Evolutionary conservation across 208 protist species (phyloP).

Genomic region (Balamuthia mandrillaris): DNA sequence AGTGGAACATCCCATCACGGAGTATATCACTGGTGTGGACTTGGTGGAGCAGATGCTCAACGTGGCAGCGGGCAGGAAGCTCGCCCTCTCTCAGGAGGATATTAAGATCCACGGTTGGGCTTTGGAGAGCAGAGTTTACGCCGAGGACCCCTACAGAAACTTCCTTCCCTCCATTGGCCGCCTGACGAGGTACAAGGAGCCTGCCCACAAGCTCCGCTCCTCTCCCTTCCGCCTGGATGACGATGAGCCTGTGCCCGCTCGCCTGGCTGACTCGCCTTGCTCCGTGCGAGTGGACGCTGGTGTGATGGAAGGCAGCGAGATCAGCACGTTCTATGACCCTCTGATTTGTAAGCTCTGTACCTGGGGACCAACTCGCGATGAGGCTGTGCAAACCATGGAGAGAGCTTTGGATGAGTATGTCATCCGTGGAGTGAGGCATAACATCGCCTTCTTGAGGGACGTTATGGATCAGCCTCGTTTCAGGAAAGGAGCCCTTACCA

Average conservation of each 20-base stretch:
- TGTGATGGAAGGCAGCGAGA: conserved; percentile 75
- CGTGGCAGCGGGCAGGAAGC: conserved; percentile 70
- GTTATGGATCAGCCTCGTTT: conserved; percentile 73
- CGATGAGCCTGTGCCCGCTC: background rate
- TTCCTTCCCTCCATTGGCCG: conserved; percentile 74
- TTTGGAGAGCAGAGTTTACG: conserved; percentile 72
- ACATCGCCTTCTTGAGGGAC: conserved; percentile 78
- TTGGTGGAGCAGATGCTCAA: conserved; percentile 75
- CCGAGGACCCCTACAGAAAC: conserved; percentile 70
- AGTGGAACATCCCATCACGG: conserved; percentile 82
- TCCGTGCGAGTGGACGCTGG: conserved; percentile 71
- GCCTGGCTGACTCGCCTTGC: background rate
- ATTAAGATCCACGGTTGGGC: conserved; percentile 71
- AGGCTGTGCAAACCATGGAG: conserved; percentile 60
- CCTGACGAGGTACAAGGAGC: conserved; percentile 67
- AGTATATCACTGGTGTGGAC: conserved; percentile 74
- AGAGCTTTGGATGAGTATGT: conserved; percentile 76
- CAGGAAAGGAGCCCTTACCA: conserved; percentile 70
- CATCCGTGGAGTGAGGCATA: conserved; percentile 76
- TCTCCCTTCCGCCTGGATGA: background rate
- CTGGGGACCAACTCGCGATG: conserved; percentile 4
- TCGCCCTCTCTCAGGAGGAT: conserved; percentile 46
- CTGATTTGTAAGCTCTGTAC: conserved; percentile 83
- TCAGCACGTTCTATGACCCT: conserved; percentile 83
- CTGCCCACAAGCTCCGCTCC: background rate